These are phyloP conservation scores for Vishniacozyma victoriae DNA, from an alignment of 768 basidiomycete genomes.

Conservation along the genomic window DNA sequence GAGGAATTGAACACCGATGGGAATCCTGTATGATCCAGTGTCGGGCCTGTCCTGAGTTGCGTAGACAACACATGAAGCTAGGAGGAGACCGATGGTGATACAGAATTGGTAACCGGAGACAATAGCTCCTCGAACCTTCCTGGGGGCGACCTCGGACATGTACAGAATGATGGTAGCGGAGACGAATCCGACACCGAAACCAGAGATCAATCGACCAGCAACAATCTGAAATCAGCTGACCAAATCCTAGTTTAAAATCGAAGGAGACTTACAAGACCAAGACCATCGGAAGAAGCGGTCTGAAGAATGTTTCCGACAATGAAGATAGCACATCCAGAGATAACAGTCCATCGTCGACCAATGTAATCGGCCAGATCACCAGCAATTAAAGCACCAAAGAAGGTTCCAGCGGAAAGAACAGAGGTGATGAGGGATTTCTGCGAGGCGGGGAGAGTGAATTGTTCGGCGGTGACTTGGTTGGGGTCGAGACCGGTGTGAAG, in stretches of 20 bases:
- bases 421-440: conserved; percentile 47
- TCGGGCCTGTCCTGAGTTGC: conserved; percentile 43
- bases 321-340: conserved; percentile 38
- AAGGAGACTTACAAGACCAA: background rate
- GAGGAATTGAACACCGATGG: conserved; percentile 45
- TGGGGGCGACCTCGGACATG: conserved; percentile 47
- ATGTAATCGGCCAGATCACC: conserved; percentile 49
- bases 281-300: conserved; percentile 27
- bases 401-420: conserved; percentile 49
- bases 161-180: conserved; percentile 47
- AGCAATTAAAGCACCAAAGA: conserved; percentile 48
- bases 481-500: conserved; percentile 77
- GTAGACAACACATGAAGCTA: conserved; percentile 47
- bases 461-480: conserved; percentile 18
- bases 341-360: conserved; percentile 45
- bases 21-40: conserved; percentile 46
- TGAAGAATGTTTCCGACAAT: conserved; percentile 41
- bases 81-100: conserved; percentile 48
- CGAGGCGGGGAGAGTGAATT: conserved; percentile 36
- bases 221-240: conserved; percentile 45
- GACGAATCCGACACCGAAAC: conserved; percentile 37
- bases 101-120: conserved; percentile 48
- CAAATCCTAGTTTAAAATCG: conserved; percentile 29
- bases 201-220: conserved; percentile 17
- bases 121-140: conserved; percentile 47